Conservation (phyloP, 129 eudicot genomes). For the Apium graveolens region DNA sequence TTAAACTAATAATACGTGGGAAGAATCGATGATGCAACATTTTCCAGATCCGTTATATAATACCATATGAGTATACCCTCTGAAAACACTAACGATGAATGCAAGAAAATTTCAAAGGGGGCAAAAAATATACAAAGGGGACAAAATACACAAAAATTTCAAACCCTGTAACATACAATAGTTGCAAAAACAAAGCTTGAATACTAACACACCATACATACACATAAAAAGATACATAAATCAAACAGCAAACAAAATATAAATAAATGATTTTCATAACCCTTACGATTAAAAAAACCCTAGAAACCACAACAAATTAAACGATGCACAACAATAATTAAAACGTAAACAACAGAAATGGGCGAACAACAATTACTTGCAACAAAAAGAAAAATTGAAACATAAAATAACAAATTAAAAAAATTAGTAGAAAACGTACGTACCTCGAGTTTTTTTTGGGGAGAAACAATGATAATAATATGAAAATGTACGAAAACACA, state of each 20-base stretch:
- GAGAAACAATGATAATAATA: neutral
- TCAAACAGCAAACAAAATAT: too few species aligned
- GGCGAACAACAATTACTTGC: neutral
- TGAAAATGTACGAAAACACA: neutral
- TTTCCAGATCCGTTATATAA: neutral
- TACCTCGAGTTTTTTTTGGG: neutral
- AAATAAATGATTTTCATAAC: too few species aligned
- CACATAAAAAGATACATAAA: too few species aligned
- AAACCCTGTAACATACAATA: neutral
- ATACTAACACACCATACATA: too few species aligned
- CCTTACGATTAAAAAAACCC: neutral
- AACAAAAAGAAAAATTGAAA: neutral
- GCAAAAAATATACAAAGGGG: neutral
- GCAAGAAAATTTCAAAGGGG: neutral
- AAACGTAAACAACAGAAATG: neutral
- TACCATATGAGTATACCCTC: neutral
- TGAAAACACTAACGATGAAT: neutral
- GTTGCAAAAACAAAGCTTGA: neutral
- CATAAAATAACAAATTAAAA: neutral
- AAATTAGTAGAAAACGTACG: neutral
- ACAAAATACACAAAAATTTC: neutral
- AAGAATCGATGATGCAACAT: neutral
- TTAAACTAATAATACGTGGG: neutral
- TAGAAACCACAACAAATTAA: neutral
- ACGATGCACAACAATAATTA: neutral